Conservation (phyloP, 2,329 filamentous ascomycete species). For the Arachnomyces sp. region DNA sequence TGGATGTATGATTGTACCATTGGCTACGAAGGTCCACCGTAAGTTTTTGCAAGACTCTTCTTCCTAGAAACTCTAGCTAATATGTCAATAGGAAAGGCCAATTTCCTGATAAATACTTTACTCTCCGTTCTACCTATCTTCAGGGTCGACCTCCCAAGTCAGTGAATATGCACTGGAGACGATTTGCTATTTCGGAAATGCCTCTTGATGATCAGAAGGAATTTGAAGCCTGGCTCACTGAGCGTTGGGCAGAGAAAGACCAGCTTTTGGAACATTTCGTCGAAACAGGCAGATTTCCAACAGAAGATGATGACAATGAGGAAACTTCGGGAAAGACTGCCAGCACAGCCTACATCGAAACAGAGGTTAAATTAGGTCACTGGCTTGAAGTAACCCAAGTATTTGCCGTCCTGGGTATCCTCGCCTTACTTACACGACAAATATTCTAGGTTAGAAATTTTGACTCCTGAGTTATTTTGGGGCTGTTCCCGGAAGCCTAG, state of each 20-base stretch:
- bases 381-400: slow-evolving; percentile 29
- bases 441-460: too few species aligned
- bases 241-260: slow-evolving; percentile 90
- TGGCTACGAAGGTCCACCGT: slow-evolving; percentile 89
- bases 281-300: slow-evolving; percentile 69
- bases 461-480: too few species aligned
- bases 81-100: slow-evolving; percentile 54
- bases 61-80: neutral
- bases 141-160: slow-evolving; percentile 85
- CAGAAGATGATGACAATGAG: neutral
- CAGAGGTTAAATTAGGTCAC: slow-evolving; percentile 27
- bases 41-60: slow-evolving; percentile 38
- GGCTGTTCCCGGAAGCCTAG: too few species aligned
- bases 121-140: slow-evolving; percentile 77
- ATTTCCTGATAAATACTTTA: slow-evolving; percentile 88
- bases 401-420: slow-evolving; percentile 21
- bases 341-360: slow-evolving; percentile 24
- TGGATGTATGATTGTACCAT: slow-evolving; percentile 75
- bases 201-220: slow-evolving; percentile 64
- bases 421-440: neutral
- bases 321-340: neutral
- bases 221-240: slow-evolving; percentile 79
- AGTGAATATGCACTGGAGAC: slow-evolving; percentile 93
- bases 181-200: slow-evolving; percentile 72
- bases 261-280: slow-evolving; percentile 76